Base-by-base conservation (phyloP, 2,329 filamentous ascomycete genomes). In the Colletotrichum viniferum region DNA sequence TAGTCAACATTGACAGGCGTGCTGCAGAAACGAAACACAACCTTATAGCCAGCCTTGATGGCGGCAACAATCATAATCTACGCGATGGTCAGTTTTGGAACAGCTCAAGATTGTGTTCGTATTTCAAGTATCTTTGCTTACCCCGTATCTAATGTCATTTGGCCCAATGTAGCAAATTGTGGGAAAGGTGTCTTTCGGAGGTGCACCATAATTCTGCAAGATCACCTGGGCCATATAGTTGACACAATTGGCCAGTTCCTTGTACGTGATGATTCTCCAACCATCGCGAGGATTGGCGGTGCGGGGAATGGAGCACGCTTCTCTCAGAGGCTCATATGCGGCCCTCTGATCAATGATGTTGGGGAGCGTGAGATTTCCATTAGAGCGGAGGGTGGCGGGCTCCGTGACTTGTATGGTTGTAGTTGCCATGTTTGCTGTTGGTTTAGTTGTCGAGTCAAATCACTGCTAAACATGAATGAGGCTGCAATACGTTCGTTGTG, bases 121-220 rank as follows among this genome's bases (percentile, higher is more conserved):
- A 18, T 13, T 34, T n/a, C 30, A n/a, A 21, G 1, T 4, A 21
- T n/a, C 14, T 58, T 69, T 52, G n/a, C n/a, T 26, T 24, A 75
- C 73, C 8, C 80, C 77, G 48, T 86, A 85, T 48, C 86, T 78
- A 5, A 85, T 61, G 77, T 87, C 86, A 64, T 84, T 85, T 1
- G 85, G 85, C 1, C 87, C 87, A 52, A 88, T 84, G 78, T 88
- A 89, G 3, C 85, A 85, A 28, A 89, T 81, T 1, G 85, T 87
- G 2, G 84, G 84, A 63, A 83, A 78, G 2, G 78, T 69, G 68
- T 79, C 72, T 73, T 79, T 80, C 1, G 78, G 78, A 3, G 80
- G 80, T 4, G 78, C 6, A 16, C 84, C 83, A 16, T 79, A 81
- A 2, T 69, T 79, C 8, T 78, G 73, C 5, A 82, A 70, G 52